Base-by-base conservation (phyloP, 1,284 basidiomycete genomes). In the Exobasidium rhododendri region DNA sequence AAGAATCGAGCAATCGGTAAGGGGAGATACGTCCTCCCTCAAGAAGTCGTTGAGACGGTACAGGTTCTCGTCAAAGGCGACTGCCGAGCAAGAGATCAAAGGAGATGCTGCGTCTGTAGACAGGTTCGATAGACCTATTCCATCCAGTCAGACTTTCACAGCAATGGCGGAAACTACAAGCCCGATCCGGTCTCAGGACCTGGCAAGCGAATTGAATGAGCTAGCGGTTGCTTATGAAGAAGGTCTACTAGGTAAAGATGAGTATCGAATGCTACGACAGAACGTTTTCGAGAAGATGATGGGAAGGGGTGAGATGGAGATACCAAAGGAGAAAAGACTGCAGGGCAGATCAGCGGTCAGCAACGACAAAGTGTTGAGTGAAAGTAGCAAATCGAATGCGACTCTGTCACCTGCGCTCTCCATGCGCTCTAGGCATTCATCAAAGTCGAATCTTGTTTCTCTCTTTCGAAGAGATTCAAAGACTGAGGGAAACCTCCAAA, bases 181-280 rank as follows among this genome's bases (percentile, higher is more conserved):
- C 4, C 47, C 4, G 4, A 24, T 28, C 14, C 47, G 47, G 28
- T 50, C 47, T 24, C 14, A 17, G 13, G 26, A 50, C 24, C 61
- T 75, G 2, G 73, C 72, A 0, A 30, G 43, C 1, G 59, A 68
- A 61, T 65, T 75, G 40, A 70, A 71, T 59, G 73, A 75, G 57
- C 66, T 75, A 5, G 72, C 73, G 2, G 68, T 75, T n/a, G 66
- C 70, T 49, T 68, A 72, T 22, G 70, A 63, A 1, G 72, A 75
- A 40, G 72, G 72, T 24, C 62, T 75, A 10, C 66, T 75, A 22
- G 63, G 64, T 22, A 68, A 70, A 24, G 70, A 73, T 29, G 68
- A 74, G 50, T 75, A 75, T 46, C 63, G 73, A 7, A 61, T 63
- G 10, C 61, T 75, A 17, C 62, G 73, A 4, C 60, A 69, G 49